These are phyloP conservation scores for Sarocladium strictum DNA, from an alignment of 2,329 filamentous ascomycete species.

Conservation along the genomic window DNA sequence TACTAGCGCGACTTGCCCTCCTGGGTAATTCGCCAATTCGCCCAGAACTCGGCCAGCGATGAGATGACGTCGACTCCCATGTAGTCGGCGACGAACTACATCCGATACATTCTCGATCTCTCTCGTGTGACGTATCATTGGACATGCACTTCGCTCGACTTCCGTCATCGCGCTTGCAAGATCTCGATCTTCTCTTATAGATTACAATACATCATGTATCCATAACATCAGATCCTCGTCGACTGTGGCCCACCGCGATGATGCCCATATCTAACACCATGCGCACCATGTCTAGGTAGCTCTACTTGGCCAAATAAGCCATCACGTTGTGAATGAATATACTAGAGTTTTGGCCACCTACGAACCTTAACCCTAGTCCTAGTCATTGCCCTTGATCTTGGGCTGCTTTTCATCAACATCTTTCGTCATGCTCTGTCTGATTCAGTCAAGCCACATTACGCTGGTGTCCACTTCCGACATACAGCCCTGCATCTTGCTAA, in stretches of 20 bases:
- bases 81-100: background rate
- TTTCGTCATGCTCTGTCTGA: no score
- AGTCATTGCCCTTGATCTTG: no score
- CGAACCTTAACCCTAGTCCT: no score
- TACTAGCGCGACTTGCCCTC: background rate
- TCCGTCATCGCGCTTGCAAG: background rate
- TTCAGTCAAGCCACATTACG: no score
- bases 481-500: no score
- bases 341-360: no score
- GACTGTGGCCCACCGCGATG: background rate
- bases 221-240: background rate
- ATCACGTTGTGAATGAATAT: no score
- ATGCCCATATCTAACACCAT: background rate
- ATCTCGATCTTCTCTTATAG: background rate
- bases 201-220: background rate
- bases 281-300: no score
- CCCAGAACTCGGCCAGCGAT: background rate
- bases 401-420: no score
- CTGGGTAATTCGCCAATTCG: background rate
- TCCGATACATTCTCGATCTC: conserved; percentile 1
- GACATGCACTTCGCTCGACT: background rate
- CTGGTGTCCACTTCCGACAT: no score
- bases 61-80: background rate
- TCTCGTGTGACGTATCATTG: background rate
- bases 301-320: no score